Conservation (phyloP, 768 basidiomycete species). For the Trametes villosa region DNA sequence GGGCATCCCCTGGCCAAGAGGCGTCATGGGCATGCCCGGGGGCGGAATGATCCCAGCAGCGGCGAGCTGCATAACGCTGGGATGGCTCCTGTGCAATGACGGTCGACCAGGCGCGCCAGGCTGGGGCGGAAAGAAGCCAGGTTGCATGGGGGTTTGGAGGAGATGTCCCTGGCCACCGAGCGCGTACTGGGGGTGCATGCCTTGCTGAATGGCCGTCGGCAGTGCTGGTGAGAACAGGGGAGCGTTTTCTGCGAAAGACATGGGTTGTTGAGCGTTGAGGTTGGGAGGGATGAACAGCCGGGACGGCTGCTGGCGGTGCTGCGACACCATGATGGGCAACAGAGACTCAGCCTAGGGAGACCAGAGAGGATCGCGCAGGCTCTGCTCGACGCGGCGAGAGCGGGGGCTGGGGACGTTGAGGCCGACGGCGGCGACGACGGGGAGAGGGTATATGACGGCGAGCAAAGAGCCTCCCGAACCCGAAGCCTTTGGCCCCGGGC, state of each 20-base stretch:
- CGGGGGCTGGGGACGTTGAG: neutral
- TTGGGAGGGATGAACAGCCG: conserved; percentile 61
- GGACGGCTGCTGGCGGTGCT: conserved; percentile 49
- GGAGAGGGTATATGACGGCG: conserved; percentile 13
- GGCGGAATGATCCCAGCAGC: conserved; percentile 63
- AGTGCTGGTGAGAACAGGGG: conserved; percentile 68
- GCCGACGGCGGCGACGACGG: neutral
- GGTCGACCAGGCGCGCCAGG: conserved; percentile 57
- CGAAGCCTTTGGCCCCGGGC: neutral
- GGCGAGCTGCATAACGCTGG: conserved; percentile 69
- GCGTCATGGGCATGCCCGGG: conserved; percentile 57
- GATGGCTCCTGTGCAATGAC: conserved; percentile 52
- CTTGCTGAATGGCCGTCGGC: conserved; percentile 60
- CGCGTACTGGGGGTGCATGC: conserved; percentile 58
- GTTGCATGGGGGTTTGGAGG: conserved; percentile 76
- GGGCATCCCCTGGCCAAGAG: conserved; percentile 58
- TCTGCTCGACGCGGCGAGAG: neutral
- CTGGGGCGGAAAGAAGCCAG: conserved; percentile 56
- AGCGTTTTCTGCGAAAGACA: conserved; percentile 46
- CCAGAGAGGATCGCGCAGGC: neutral
- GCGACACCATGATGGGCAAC: conserved; percentile 26
- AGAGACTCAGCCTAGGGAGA: neutral
- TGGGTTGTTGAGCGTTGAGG: conserved; percentile 60
- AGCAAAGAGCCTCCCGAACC: neutral
- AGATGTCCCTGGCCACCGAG: conserved; percentile 36